Evolutionary conservation across 257 asterid genomes (phyloP).

Genomic region (Asclepias syriaca): DNA sequence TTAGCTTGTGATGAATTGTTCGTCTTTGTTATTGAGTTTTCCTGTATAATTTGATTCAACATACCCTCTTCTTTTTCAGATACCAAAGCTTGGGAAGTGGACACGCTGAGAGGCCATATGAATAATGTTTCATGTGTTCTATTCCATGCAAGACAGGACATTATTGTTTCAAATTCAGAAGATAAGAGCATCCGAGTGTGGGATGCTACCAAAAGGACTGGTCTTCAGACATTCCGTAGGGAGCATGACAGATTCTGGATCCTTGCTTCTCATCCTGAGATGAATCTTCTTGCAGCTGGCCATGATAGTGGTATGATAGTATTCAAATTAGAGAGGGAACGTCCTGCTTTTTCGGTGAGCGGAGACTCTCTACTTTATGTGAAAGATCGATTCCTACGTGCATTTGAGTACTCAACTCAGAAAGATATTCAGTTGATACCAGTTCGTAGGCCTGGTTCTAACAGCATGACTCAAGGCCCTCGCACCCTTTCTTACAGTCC

Average conservation of each 20-base stretch:
- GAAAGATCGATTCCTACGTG: constrained; percentile 81
- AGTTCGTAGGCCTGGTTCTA: constrained; percentile 88
- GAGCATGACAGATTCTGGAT: constrained; percentile 99
- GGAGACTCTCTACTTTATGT: constrained; percentile 79
- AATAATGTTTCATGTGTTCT: constrained; percentile 91
- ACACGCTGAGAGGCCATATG: constrained; percentile 96
- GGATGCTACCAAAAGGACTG: constrained; percentile 99
- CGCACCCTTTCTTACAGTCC: constrained; percentile 90
- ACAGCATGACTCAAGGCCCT: constrained; percentile 75
- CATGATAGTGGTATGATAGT: constrained; percentile 99
- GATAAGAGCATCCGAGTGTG: constrained; percentile 97
- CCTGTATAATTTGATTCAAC: not conserved
- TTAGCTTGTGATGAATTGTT: not conserved
- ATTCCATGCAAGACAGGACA: constrained; percentile 89
- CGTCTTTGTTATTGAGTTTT: not conserved
- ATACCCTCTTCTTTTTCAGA: constrained; percentile 39
- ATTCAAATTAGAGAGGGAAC: constrained; percentile 94
- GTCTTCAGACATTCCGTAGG: constrained; percentile 92
- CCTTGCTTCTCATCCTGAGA: constrained; percentile 93
- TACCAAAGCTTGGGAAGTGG: constrained; percentile 99
- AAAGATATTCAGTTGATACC: constrained; percentile 85
- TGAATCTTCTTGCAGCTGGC: constrained; percentile 98
- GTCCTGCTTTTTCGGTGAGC: constrained; percentile 84
- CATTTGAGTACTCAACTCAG: constrained; percentile 80
- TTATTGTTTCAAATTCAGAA: constrained; percentile 92